Evolutionary conservation across 495 filamentous ascomycete species (phyloP), one percentile per base, ranked within the genome.

Genomic region (Geopyxis carbonaria): DNA sequence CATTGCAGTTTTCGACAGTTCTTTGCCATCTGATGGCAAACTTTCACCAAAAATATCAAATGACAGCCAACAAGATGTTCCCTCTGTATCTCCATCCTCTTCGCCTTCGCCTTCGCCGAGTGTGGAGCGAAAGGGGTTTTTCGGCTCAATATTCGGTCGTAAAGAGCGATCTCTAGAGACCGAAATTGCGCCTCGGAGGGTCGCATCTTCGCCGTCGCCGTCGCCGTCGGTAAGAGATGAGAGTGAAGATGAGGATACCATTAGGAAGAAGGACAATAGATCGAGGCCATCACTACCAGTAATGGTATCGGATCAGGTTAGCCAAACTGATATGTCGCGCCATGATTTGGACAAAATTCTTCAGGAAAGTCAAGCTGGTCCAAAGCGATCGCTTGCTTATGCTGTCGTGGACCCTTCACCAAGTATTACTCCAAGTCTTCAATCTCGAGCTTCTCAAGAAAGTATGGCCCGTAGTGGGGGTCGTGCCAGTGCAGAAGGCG

Each of bases 261-360:
- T 39, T 21, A 5, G 36, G 18, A 5, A 29, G 22, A 39, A 39
- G 24, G 23, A 39, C 9, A 28, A 14, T 13, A 11, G n/a, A 4
- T 8, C 5, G 8, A 5, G 36, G 11, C 36, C 36, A 4, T 9
- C 15, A 15, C 18, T 36, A 6, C 8, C 8, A n/a, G 7, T 39
- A 4, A 4, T 24, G 7, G 36, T 28, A 7, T 25, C 62, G 24
- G 76, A 87, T 51, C 76, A 82, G 39, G 67, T 70, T 34, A 70
- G 72, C 10, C 82, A 91, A 57, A 87, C 82, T 23, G 62, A 73
- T 5, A 57, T 87, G 23, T 85, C 80, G 10, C 71, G 75, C 0
- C 69, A 77, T 29, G 72, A 72, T 33, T 75, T 86, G 42, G 78
- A 85, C 42, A 67, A 68, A 34, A 60, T 37, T 14, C 15, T 31